Evolutionary conservation across 345 rosid genomes (phyloP).

Genomic region (Turnera subulata): DNA sequence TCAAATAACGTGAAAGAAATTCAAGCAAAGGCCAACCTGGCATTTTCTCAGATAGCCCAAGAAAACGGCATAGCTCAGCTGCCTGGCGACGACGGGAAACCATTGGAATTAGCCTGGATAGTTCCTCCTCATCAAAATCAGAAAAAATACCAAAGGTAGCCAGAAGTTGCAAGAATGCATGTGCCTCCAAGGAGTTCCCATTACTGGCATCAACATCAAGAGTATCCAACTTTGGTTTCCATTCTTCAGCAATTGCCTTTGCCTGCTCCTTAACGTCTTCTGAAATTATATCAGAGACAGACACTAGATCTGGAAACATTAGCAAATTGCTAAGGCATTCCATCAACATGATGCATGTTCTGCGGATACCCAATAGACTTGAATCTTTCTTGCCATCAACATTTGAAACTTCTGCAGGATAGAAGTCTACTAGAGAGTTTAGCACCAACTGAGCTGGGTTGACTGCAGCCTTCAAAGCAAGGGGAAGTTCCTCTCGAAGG

Average conservation of each 20-base stretch:
- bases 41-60: slow-evolving; percentile 86
- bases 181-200: slow-evolving; percentile 99
- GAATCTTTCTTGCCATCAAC: slow-evolving; percentile 88
- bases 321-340: slow-evolving; percentile 90
- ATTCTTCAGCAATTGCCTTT: slow-evolving; percentile 72
- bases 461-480: slow-evolving; percentile 70
- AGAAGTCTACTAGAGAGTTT: slow-evolving; percentile 80
- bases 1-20: neutral
- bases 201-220: slow-evolving; percentile 81
- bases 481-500: slow-evolving; percentile 83
- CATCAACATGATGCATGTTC: slow-evolving; percentile 99
- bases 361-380: slow-evolving; percentile 78
- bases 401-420: slow-evolving; percentile 52
- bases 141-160: slow-evolving; percentile 87
- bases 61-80: slow-evolving; percentile 85
- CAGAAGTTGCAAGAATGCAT: slow-evolving; percentile 93
- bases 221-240: slow-evolving; percentile 80
- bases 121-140: slow-evolving; percentile 63
- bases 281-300: slow-evolving; percentile 52
- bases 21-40: slow-evolving; percentile 58
- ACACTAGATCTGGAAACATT: slow-evolving; percentile 33
- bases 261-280: slow-evolving; percentile 69
- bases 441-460: slow-evolving; percentile 75
- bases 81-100: slow-evolving; percentile 99
- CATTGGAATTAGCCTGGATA: slow-evolving; percentile 82